A percentile compares a stretch with the other conserved stretches of the same genome.
phyloP scores from a whole-genome alignment of 352 stramenopile genomes.

The Saprolegnia parasitica region DNA sequence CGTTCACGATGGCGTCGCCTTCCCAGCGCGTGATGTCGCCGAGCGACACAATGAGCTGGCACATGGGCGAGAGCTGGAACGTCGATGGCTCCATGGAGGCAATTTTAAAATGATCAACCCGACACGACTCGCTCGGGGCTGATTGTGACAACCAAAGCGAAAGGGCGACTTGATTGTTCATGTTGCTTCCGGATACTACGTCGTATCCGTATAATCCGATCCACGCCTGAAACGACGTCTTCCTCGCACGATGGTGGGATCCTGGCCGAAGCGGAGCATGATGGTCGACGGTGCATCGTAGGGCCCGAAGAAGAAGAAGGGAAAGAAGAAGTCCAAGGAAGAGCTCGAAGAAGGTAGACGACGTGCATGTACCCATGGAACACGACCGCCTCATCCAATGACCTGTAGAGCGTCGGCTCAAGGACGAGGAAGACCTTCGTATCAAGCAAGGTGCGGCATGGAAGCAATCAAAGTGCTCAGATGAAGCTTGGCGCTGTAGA shows the following conservation, averaged over 20 bases:
- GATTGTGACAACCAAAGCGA: background rate
- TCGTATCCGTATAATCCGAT: background rate
- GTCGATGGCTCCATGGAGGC: background rate
- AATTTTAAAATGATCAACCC: background rate
- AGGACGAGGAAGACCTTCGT: conserved; percentile 68
- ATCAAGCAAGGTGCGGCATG: conserved; percentile 18
- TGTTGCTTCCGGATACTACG: background rate
- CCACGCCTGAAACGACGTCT: background rate
- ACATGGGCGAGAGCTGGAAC: conserved; percentile 14
- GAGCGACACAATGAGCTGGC: conserved; percentile 11
- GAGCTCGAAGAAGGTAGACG: conserved; percentile 60
- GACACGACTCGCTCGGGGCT: no score
- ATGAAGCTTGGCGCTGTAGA: conserved; percentile 34
- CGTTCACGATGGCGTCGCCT: conserved; percentile 30
- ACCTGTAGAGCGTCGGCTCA: conserved; percentile 46
- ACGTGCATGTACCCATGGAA: background rate
- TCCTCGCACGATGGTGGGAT: no score
- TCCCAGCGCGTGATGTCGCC: conserved; percentile 29
- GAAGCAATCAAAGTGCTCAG: background rate
- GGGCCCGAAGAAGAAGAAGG: conserved; percentile 79
- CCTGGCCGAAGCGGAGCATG: background rate
- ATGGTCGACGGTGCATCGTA: conserved; percentile 27
- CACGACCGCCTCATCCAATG: background rate
- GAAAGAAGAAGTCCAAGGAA: conserved; percentile 76
- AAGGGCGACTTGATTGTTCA: background rate